Conservation (phyloP, 306 rosid genomes). For the Castanea mollissima region DNA sequence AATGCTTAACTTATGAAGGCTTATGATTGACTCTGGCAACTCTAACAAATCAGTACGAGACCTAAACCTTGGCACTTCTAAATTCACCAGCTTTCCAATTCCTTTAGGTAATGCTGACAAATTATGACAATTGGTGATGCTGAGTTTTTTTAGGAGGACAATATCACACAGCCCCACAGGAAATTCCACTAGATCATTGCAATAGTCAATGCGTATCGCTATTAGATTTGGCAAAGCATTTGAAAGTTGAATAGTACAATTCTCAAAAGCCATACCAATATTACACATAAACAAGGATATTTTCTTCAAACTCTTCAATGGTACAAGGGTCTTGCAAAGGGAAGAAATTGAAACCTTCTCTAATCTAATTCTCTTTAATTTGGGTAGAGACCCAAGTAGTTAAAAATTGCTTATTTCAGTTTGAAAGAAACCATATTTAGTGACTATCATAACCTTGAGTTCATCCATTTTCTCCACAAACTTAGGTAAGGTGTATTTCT, state of each 20-base stretch:
- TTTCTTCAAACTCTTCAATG: constrained; percentile 25
- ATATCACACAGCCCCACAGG: constrained; percentile 21
- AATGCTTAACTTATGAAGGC: constrained; percentile 3
- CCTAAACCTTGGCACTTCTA: constrained; percentile 33
- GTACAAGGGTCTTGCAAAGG: not conserved
- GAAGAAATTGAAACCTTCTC: constrained; percentile 24
- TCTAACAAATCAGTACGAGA: constrained; percentile 16
- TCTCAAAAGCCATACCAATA: constrained; percentile 18
- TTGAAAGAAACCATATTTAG: constrained; percentile 18
- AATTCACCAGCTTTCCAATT: constrained; percentile 9
- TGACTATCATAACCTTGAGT: constrained; percentile 30
- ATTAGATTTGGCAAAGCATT: constrained; percentile 25
- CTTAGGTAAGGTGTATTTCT: constrained; percentile 15
- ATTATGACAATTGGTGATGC: constrained; percentile 28
- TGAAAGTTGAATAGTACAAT: constrained; percentile 10
- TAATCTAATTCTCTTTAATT: constrained; percentile 25
- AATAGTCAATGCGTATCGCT: constrained; percentile 37
- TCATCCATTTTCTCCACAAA: constrained; percentile 21
- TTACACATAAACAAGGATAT: constrained; percentile 38
- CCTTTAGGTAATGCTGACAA: constrained; percentile 29
- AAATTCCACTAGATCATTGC: constrained; percentile 24
- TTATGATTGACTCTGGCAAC: constrained; percentile 15
- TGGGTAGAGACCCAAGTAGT: not conserved
- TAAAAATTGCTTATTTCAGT: constrained; percentile 12
- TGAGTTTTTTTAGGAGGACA: constrained; percentile 18